Percentiles rank a stretch among this genome's conserved stretches.
phyloP scores from a whole-genome alignment of 2,329 filamentous ascomycete genomes.

The Fusarium algeriense region DNA sequence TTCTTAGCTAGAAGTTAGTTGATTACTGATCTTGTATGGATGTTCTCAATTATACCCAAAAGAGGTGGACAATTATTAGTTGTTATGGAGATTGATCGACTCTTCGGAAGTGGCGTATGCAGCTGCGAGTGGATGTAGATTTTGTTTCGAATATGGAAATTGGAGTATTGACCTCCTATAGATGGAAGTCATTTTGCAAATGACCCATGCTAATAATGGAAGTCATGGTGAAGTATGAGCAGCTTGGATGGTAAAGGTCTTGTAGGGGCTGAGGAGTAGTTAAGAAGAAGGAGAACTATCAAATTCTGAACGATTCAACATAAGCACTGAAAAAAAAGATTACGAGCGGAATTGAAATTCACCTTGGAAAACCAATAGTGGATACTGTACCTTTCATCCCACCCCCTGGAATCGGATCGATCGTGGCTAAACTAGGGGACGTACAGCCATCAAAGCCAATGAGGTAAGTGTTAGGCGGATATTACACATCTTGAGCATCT shows the following conservation, averaged over 20 bases:
- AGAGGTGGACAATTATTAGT: background rate
- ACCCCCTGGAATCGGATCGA: conserved; percentile 13
- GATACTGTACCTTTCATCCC: background rate
- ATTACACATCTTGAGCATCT: background rate
- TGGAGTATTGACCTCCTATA: too few species aligned
- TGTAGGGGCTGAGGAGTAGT: background rate
- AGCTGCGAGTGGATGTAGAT: background rate
- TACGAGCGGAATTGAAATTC: background rate
- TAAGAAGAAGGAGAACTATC: background rate
- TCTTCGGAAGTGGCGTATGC: conserved; percentile 12
- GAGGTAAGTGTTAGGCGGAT: background rate
- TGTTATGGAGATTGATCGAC: conserved; percentile 8
- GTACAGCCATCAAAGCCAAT: conserved; percentile 15
- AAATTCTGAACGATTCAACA: background rate
- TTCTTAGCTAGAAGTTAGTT: background rate
- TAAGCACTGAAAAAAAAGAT: background rate
- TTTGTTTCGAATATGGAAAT: background rate
- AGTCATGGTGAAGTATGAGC: background rate
- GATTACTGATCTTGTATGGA: background rate
- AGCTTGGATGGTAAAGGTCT: background rate
- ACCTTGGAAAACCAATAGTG: background rate
- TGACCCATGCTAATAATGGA: background rate
- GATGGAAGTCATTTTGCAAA: too few species aligned
- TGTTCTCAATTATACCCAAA: background rate
- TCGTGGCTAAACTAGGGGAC: conserved; percentile 26